phyloP scores from a whole-genome alignment of 1,284 basidiomycete species.

The Neolentinus lepideus region DNA sequence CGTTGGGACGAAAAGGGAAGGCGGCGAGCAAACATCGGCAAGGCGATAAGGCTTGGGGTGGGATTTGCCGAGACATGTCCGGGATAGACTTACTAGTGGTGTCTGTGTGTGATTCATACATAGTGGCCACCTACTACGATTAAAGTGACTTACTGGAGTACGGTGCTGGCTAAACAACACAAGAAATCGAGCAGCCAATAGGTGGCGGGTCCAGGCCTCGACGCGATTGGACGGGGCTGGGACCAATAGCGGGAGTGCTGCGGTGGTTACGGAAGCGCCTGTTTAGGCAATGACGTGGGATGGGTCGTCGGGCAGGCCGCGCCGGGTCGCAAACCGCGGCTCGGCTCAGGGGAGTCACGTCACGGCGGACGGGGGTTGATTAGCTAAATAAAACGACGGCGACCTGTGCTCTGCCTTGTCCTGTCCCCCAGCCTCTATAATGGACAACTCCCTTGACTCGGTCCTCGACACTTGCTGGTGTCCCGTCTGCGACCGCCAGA shows the following conservation, averaged over 20 bases:
- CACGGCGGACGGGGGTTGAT: background rate
- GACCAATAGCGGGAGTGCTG: no score
- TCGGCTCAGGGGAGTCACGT: background rate
- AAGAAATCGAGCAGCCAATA: no score
- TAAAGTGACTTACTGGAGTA: no score
- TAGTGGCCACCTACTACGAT: no score
- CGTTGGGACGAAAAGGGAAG: background rate
- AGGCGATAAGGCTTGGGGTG: background rate
- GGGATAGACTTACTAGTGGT: no score
- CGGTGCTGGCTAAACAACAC: no score
- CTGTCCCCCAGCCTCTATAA: slow-evolving; percentile 5
- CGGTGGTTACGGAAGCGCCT: no score
- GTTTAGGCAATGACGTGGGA: no score
- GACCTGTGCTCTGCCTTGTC: background rate
- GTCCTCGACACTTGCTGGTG: slow-evolving; percentile 58
- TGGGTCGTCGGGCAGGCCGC: no score
- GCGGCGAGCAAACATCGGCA: background rate
- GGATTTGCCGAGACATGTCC: background rate
- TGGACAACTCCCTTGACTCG: slow-evolving; percentile 34
- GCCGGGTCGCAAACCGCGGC: background rate
- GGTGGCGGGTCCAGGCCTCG: no score
- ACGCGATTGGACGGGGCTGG: no score
- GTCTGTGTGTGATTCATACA: no score
- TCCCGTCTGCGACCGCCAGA: slow-evolving; percentile 64
- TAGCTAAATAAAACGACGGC: background rate